Evolutionary conservation across 495 filamentous ascomycete genomes (phyloP).

Genomic region (Daldinia bambusicola): DNA sequence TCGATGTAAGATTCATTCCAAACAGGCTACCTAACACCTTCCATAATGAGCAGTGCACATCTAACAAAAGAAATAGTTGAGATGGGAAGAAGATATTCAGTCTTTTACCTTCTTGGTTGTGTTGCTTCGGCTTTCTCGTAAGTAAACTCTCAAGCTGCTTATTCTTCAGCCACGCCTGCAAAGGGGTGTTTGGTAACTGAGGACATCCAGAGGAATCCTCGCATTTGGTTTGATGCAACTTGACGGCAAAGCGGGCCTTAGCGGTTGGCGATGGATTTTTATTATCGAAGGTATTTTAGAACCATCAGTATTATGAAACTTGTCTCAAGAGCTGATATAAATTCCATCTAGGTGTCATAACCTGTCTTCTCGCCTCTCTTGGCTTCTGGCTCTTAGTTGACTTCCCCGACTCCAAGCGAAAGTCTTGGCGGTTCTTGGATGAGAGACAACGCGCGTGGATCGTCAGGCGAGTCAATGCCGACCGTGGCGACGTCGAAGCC

Average conservation of each 20-base stretch:
- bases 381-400: slow-evolving; percentile 67
- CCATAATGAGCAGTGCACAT: not conserved
- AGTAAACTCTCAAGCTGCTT: not conserved
- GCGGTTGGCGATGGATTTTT: slow-evolving; percentile 71
- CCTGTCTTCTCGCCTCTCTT: slow-evolving; percentile 54
- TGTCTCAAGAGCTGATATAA: not conserved
- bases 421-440: slow-evolving; percentile 64
- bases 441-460: slow-evolving; percentile 62
- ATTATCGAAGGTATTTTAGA: slow-evolving; percentile 61
- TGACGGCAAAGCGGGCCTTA: slow-evolving; percentile 56
- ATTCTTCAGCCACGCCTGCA: not conserved
- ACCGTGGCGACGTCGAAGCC: slow-evolving; percentile 63
- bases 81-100: slow-evolving; percentile 66
- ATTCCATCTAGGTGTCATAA: slow-evolving; percentile 47
- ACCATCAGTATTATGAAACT: not conserved
- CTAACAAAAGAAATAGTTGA: slow-evolving; percentile 54
- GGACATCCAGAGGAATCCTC: slow-evolving; percentile 66
- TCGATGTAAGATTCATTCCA: slow-evolving; percentile 50
- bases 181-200: slow-evolving; percentile 56
- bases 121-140: slow-evolving; percentile 65
- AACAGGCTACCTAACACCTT: too few species aligned
- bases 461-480: slow-evolving; percentile 63
- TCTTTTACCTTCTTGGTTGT: slow-evolving; percentile 71
- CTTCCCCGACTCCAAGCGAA: slow-evolving; percentile 64
- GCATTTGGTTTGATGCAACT: slow-evolving; percentile 70